Evolutionary conservation across 225 moss, liverwort and hornwort genomes (phyloP).

Genomic region (Antitrichia curtipendula): DNA sequence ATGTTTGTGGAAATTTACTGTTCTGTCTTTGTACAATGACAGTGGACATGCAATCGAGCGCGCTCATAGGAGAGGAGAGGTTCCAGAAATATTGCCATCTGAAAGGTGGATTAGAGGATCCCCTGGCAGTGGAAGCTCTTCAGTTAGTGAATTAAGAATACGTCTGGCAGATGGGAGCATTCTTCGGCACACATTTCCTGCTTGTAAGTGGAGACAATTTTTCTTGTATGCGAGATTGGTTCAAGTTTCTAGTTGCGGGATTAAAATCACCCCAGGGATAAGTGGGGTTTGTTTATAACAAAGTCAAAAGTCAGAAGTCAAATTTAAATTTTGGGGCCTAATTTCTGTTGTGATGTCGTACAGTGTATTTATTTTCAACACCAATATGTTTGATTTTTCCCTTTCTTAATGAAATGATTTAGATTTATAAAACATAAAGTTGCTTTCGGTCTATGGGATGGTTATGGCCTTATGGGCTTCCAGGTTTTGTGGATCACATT

Average conservation of each 20-base stretch:
- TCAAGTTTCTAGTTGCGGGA: not conserved
- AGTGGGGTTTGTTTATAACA: not conserved
- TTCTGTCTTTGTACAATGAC: not conserved
- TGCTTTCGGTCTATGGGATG: not conserved
- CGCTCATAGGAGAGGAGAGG: slow-evolving; percentile 5
- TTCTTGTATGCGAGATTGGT: not conserved
- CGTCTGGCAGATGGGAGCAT: slow-evolving; percentile 75
- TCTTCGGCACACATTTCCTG: slow-evolving; percentile 51
- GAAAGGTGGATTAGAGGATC: slow-evolving; percentile 22
- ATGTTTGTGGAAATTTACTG: not conserved
- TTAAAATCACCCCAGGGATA: not conserved
- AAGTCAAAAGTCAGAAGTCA: not conserved
- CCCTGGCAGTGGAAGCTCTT: slow-evolving; percentile 35
- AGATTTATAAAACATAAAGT: not conserved
- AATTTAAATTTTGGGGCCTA: not conserved
- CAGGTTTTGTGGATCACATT: not conserved
- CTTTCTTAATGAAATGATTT: not conserved
- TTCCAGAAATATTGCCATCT: slow-evolving; percentile 6
- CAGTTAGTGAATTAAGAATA: slow-evolving; percentile 45
- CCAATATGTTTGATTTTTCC: not conserved
- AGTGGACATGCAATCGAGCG: slow-evolving; percentile 25
- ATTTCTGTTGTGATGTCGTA: not conserved
- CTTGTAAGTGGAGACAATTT: slow-evolving; percentile 32
- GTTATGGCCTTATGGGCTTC: not conserved
- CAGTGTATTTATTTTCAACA: not conserved